Conservation (phyloP, 208 protist species). For the Leishmania martiniquensis region DNA sequence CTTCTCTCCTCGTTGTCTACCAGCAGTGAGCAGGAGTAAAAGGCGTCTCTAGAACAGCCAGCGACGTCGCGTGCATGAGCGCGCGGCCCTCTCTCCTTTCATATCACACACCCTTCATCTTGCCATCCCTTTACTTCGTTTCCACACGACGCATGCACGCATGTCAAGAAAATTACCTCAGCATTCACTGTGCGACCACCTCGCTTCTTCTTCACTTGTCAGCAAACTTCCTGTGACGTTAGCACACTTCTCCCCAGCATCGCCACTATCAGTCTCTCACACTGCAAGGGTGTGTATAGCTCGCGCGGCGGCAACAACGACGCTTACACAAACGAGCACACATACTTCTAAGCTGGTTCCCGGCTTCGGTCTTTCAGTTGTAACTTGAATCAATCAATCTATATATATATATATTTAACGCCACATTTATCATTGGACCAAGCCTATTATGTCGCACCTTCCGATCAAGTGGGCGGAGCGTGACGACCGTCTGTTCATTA, state of each 20-base stretch:
- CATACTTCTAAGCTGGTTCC: background rate
- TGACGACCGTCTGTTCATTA: slow-evolving; percentile 88
- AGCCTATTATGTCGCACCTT: slow-evolving; percentile 66
- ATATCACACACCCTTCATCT: background rate
- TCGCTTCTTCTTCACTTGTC: background rate
- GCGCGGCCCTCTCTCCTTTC: background rate
- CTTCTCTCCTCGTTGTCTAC: background rate
- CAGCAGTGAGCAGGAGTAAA: background rate
- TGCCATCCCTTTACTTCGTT: background rate
- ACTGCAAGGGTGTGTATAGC: background rate
- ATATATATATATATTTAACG: background rate
- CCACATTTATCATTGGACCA: background rate
- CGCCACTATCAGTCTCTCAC: background rate
- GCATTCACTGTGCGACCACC: background rate
- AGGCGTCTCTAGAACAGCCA: background rate
- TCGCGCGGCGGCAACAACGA: background rate
- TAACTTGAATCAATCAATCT: background rate
- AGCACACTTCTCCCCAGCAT: background rate
- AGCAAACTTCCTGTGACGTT: background rate
- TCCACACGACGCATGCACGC: background rate
- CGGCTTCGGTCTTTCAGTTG: background rate
- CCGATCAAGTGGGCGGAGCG: slow-evolving; percentile 93
- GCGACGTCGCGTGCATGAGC: background rate
- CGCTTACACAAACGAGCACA: background rate
- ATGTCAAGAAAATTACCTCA: background rate